Evolutionary conservation across 305 asterid genomes (phyloP), one percentile per base, ranked within the genome.

Genomic region (Plantago coronopus): DNA sequence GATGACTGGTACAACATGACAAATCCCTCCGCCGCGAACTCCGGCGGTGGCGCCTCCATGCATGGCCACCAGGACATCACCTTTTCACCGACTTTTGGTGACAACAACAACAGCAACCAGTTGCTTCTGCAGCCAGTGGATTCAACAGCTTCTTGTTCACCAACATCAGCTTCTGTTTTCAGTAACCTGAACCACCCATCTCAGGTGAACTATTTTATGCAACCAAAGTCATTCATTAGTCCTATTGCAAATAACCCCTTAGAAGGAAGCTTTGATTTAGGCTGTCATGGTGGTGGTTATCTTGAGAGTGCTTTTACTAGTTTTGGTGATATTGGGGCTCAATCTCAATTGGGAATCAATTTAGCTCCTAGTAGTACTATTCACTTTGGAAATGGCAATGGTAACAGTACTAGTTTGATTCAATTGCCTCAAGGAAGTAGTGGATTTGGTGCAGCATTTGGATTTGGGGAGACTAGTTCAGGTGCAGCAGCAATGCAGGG

Each of bases 81-180:
- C 0, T 87, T 82, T 68, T 68, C 94, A 1, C 60, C 89, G 1
- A 78, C 47, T 46, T 83, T 85, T 72, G 46, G 9, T 17, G 58
- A 53, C n/a, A 57, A 20, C 49, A 11, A 18, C 49, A 57, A 69
- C 40, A 74, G 43, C 71, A 63, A 63, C 22, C 83, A 76, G 21
- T 80, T 83, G 62, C 72, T 89, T 34, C 62, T 87, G 0, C 57
- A 51, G 16, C 40, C 40, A 15, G 78, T 81, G 34, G 95, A 86
- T 54, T 88, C 96, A 0, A 84, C 98, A 4, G 80, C 95, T 0
- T 86, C 96, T 7, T 86, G 95, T 58, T 86, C 98, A 1, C 95
- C 95, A 0, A 73, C 88, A 0, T 72, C 95, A 10, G 89, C 80
- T 12, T 79, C 91, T 2, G 77, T 85, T 63, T 84, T 91, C 76